Conservation (phyloP, 2,329 filamentous ascomycete genomes). For the Diplocarpon mali region DNA sequence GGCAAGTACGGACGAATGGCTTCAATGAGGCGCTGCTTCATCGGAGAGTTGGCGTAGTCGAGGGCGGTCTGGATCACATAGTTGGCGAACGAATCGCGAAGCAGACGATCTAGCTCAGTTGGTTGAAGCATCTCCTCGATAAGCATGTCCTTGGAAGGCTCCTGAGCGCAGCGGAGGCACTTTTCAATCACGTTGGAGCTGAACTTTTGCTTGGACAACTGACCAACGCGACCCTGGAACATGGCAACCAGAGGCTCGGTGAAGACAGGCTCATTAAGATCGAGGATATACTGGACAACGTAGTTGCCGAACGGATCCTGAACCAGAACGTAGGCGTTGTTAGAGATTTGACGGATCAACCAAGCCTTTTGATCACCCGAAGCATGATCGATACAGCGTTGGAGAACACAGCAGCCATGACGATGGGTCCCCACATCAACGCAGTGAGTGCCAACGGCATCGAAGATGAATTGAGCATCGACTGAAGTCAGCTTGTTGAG, state of each 20-base stretch:
- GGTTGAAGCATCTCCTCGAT: slow-evolving; percentile 71
- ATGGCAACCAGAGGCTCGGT: slow-evolving; percentile 78
- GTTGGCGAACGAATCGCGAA: slow-evolving; percentile 90
- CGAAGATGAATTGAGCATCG: slow-evolving; percentile 93
- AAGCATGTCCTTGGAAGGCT: slow-evolving; percentile 65
- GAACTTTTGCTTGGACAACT: slow-evolving; percentile 89
- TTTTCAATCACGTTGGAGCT: slow-evolving; percentile 99
- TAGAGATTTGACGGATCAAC: slow-evolving; percentile 78
- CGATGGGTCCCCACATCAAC: slow-evolving; percentile 91
- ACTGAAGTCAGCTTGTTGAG: slow-evolving; percentile 80
- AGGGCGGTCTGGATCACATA: slow-evolving; percentile 97
- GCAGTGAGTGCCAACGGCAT: slow-evolving; percentile 79
- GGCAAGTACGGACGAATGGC: slow-evolving; percentile 76
- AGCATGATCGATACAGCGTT: slow-evolving; percentile 96
- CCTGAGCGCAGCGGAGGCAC: slow-evolving; percentile 72
- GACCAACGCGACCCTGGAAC: slow-evolving; percentile 63
- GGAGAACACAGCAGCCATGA: slow-evolving; percentile 94
- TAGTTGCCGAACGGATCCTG: slow-evolving; percentile 99
- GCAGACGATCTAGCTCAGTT: slow-evolving; percentile 73
- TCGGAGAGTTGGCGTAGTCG: slow-evolving; percentile 66
- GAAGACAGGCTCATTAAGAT: slow-evolving; percentile 77
- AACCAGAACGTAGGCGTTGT: slow-evolving; percentile 77
- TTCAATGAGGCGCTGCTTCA: slow-evolving; percentile 69
- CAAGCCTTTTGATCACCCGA: slow-evolving; percentile 79
- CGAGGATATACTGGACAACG: slow-evolving; percentile 96